Conservation (phyloP, 805 yeast species). For the Cyberlindnera amylophila region DNA sequence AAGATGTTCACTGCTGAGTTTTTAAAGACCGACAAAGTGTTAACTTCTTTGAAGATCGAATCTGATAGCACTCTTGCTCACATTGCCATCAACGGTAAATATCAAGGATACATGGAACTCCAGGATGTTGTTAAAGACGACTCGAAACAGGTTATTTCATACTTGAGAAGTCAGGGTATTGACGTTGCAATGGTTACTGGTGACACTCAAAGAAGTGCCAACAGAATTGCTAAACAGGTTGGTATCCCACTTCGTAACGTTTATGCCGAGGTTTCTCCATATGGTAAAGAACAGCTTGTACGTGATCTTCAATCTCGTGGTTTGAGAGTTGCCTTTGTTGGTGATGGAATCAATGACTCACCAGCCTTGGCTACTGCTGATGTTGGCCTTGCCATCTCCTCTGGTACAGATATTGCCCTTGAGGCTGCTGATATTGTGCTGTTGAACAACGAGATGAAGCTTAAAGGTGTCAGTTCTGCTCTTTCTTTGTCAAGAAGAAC, state of each 20-base stretch:
- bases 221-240: conserved; percentile 56
- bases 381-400: conserved; percentile 84
- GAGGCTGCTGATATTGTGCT: conserved; percentile 95
- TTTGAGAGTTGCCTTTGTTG: conserved; percentile 74
- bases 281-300: conserved; percentile 69
- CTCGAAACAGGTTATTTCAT: conserved; percentile 55
- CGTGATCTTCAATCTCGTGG: conserved; percentile 46
- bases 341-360: conserved; percentile 98
- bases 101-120: conserved; percentile 64
- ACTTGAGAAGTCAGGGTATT: conserved; percentile 48
- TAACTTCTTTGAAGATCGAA: conserved; percentile 19
- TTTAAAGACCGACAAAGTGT: conserved; percentile 13
- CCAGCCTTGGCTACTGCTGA: conserved; percentile 90
- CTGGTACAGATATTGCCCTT: conserved; percentile 94
- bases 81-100: conserved; percentile 53
- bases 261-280: conserved; percentile 74
- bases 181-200: conserved; percentile 88
- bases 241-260: conserved; percentile 64
- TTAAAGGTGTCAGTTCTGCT: conserved; percentile 55
- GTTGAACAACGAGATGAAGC: conserved; percentile 37
- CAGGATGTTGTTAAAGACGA: conserved; percentile 66
- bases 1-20: conserved; percentile 17
- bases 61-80: conserved; percentile 46
- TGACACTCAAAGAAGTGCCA: conserved; percentile 64
- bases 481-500: conserved; percentile 68